Base-by-base conservation (phyloP, 768 basidiomycete species). In the Russula olivacea region DNA sequence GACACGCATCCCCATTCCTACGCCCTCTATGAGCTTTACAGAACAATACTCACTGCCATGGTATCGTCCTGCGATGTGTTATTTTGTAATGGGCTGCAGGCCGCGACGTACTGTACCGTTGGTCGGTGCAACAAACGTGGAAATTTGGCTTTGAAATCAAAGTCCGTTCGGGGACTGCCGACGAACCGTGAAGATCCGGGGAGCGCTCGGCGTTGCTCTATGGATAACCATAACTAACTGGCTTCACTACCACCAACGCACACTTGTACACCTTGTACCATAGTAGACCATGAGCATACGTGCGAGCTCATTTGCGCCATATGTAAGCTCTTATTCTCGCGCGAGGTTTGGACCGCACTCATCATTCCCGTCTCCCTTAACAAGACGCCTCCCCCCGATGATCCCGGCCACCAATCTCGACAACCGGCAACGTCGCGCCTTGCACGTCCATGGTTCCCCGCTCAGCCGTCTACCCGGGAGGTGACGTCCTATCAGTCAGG, bases 401-500 rank as follows among this genome's bases (percentile, higher is more conserved):
- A 83, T 64, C 78, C 77, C 3, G 67, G 72, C 15, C 68, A 71
- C 60, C 60, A 69, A 3, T 62, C 61, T 6, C 69, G 64, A 15
- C 67, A 68, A 30, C 55, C 68, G 9, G 55, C 74, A 7, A 58
- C 76, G 8, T 69, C 74, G 12, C 71, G 71, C 63, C 59, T 72
- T 32, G 63, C 70, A 62, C 76, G 79, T 60, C 76, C 82, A 19
- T 87, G 86, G 84, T 84, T 85, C 60, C 79, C 81, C 19, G 65
- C 74, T 53, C 73, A 71, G 51, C 60, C 70, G 4, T 69, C 74
- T 15, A 70, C 66, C 43, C 70, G 68, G 15, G 70, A 69, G 58
- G 72, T 75, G 55, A 71, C 75, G 9, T 86, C 88, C 3, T 90
- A 89, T 68, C 89, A 89, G 73, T 85, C 85, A 14, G 89, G 88